Evolutionary conservation across 2,329 filamentous ascomycete species (phyloP), one percentile per base, ranked within the genome.

Genomic region (Dryadomyces quercus-mongolicae): DNA sequence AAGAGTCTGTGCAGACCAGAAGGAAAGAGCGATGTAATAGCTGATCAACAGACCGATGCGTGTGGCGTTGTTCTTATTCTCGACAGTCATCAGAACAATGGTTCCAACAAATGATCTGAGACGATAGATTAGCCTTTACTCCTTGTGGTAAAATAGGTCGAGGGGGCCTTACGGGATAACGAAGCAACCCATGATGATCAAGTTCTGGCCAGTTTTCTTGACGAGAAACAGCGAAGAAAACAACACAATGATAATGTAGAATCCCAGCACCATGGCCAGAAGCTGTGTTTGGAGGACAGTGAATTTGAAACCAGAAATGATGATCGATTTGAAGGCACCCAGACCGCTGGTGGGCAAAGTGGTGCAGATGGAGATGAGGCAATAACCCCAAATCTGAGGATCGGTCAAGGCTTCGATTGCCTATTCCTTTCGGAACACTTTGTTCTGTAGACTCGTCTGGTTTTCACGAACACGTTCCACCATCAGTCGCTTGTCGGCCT

Each of bases 21-120:
- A 90, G 6, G 82, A 87, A n/a, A 88, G 74, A 0, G 52, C 84
- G 57, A 89, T 83, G 69, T 88, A 90, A 72, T 89, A 90, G 62
- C 75, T 78, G 62, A 89, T 78, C 15, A 89, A 69, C 0, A 90
- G 73, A 4, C 85, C 85, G 22, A 83, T 75, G 66, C 84, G 77
- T 43, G 80, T 13, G 12, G 38, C 81, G 9, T 75, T 66, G 40
- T 73, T 71, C 46, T 74, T 72, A 59, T 84, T 82, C 21, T 76
- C 66, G 8, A 89, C 75, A 0, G 80, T 83, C 76, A 89, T 84
- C 54, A 89, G 76, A 8, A 34, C 22, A 6, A 49, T 21, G 10
- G 22, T 49, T 15, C 46, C 46, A 2, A 21, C 46, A 49, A 49
- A 25, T 2, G 46, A 31, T 31, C 25, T 31, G 25, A 31, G 8